These are phyloP conservation scores for Pythium rhizo-oryzae DNA, from an alignment of 352 stramenopile genomes.

Conservation along the genomic window DNA sequence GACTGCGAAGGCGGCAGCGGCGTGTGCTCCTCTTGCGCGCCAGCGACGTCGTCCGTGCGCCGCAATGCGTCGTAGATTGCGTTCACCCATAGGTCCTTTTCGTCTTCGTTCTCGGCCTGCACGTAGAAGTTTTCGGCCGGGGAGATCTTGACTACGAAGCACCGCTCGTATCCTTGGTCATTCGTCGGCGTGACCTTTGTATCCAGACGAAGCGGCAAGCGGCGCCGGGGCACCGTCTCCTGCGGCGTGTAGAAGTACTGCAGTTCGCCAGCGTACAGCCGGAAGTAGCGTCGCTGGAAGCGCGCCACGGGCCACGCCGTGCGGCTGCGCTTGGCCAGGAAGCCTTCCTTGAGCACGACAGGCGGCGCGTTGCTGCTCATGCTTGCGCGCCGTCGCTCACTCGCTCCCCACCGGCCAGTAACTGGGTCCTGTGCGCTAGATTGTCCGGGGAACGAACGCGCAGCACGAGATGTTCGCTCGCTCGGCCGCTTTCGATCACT, in stretches of 20 bases:
- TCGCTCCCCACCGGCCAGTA: not conserved
- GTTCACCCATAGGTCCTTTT: slow-evolving; percentile 62
- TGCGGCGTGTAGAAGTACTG: slow-evolving; percentile 53
- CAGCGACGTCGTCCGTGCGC: slow-evolving; percentile 36
- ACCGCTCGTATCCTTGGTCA: slow-evolving; percentile 62
- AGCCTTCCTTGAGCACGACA: slow-evolving; percentile 71
- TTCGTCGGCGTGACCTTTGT: slow-evolving; percentile 59
- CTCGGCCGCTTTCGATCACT: not conserved
- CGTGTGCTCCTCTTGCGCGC: not conserved
- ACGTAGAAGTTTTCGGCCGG: slow-evolving; percentile 52
- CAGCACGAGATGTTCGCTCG: not conserved
- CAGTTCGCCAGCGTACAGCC: slow-evolving; percentile 61
- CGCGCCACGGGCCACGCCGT: slow-evolving; percentile 15
- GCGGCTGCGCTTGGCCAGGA: slow-evolving; percentile 67
- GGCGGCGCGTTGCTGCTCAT: slow-evolving; percentile 27
- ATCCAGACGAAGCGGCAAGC: slow-evolving; percentile 55
- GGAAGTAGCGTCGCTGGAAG: slow-evolving; percentile 72
- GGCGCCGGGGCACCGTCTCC: slow-evolving; percentile 39
- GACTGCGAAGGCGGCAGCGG: not conserved
- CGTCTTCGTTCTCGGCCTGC: slow-evolving; percentile 59
- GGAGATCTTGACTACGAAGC: slow-evolving; percentile 57
- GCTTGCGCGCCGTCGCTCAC: slow-evolving; percentile 2
- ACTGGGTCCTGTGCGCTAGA: too few relatives aligned
- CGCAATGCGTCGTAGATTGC: slow-evolving; percentile 64
- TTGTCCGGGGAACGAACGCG: too few relatives aligned